Evolutionary conservation across 2,329 filamentous ascomycete species (phyloP).

Genomic region (Colletotrichum gigasporum): DNA sequence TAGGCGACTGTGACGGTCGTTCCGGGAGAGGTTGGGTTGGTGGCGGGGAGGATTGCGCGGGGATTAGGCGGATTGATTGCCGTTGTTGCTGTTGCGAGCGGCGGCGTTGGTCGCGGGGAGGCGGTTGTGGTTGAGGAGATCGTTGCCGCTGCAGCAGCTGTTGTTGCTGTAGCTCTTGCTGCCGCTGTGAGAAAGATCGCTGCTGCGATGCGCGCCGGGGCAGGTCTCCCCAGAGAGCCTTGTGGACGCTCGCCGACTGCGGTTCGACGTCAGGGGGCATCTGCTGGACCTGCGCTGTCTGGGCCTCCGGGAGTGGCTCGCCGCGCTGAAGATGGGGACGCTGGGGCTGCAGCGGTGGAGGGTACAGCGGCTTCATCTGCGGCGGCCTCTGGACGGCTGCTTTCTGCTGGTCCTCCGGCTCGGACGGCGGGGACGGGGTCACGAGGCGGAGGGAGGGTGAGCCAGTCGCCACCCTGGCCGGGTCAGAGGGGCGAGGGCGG

Average conservation of each 20-base stretch:
- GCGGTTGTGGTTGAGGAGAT: conserved; percentile 27
- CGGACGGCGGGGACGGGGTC: conserved; percentile 40
- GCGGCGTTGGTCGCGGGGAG: not conserved
- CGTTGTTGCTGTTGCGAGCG: conserved; percentile 26
- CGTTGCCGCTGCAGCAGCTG: conserved; percentile 30
- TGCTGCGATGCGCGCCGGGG: conserved; percentile 6
- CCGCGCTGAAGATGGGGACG: conserved; percentile 21
- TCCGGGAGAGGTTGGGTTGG: conserved; percentile 18
- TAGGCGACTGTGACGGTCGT: not conserved
- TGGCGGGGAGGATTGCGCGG: conserved; percentile 20
- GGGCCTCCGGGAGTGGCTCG: conserved; percentile 17
- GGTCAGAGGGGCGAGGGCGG: conserved; percentile 10
- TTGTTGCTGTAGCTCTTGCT: conserved; percentile 30
- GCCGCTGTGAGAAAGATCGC: no score
- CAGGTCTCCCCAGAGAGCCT: conserved; percentile 20
- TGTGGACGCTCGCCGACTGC: conserved; percentile 20
- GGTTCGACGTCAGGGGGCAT: conserved; percentile 11
- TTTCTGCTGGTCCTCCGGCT: not conserved
- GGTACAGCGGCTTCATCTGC: conserved; percentile 28
- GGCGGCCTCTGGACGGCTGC: conserved; percentile 12
- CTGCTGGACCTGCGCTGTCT: conserved; percentile 18
- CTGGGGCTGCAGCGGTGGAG: conserved; percentile 18
- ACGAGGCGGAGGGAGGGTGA: conserved; percentile 50
- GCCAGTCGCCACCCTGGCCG: conserved; percentile 20
- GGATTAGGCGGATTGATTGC: conserved; percentile 31